Evolutionary conservation across 495 filamentous ascomycete species (phyloP).

Genomic region (Hypoxylon fragiforme): DNA sequence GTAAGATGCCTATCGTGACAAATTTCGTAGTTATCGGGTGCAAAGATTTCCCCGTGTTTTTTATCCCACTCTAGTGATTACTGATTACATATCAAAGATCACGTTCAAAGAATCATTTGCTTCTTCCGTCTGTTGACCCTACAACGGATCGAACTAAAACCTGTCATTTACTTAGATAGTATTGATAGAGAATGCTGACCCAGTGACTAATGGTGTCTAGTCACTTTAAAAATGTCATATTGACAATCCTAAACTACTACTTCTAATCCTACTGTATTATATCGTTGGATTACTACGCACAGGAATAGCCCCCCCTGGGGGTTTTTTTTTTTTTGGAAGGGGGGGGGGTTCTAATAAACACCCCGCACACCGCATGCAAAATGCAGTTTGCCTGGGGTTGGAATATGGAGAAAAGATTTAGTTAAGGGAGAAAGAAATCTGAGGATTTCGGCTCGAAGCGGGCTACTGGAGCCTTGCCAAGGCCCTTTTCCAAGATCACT

Average conservation of each 20-base stretch:
- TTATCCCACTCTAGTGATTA: constrained; percentile 17
- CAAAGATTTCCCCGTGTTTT: constrained; percentile 22
- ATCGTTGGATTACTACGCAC: constrained; percentile 36
- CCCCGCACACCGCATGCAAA: constrained; percentile 29
- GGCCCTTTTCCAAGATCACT: constrained; percentile 21
- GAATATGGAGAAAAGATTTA: constrained; percentile 26
- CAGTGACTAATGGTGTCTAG: constrained; percentile 25
- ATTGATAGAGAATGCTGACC: constrained; percentile 4
- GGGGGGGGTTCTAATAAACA: constrained; percentile 20
- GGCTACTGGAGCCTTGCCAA: constrained; percentile 30
- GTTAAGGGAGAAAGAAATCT: constrained; percentile 25
- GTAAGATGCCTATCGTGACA: constrained; percentile 21
- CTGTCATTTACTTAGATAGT: too few relatives aligned
- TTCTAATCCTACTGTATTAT: too few relatives aligned
- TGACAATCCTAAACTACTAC: too few relatives aligned
- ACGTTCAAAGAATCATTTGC: too few relatives aligned
- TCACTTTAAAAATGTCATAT: too few relatives aligned
- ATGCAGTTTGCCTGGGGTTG: too few relatives aligned
- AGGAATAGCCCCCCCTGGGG: constrained; percentile 12
- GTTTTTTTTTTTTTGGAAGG: too few relatives aligned
- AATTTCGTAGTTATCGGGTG: constrained; percentile 17
- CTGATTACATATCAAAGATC: constrained; percentile 6
- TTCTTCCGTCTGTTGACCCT: too few relatives aligned
- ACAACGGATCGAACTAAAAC: too few relatives aligned
- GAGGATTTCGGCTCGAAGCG: constrained; percentile 27